Evolutionary conservation across 352 stramenopile species (phyloP).

Genomic region (Globisporangium radiosum): DNA sequence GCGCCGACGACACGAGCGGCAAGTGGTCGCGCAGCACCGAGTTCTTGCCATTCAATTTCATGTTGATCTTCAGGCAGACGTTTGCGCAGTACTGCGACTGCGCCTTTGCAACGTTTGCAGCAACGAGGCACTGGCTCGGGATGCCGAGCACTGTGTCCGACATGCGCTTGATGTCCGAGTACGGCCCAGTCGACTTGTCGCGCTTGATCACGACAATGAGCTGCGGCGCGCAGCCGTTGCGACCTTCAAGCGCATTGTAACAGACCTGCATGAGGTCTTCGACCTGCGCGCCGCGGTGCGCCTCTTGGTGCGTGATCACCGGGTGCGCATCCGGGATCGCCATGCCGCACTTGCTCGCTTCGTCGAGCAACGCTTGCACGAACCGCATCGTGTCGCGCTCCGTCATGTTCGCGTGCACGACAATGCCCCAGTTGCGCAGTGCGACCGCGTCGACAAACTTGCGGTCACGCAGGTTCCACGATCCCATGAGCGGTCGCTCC

Average conservation of each 20-base stretch:
- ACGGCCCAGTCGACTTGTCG: constrained; percentile 33
- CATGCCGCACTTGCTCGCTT: constrained; percentile 29
- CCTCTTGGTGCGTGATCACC: constrained; percentile 29
- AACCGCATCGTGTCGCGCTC: constrained; percentile 40
- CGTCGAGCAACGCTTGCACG: constrained; percentile 29
- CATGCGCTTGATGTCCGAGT: constrained; percentile 68
- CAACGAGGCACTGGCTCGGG: constrained; percentile 64
- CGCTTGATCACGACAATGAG: constrained; percentile 60
- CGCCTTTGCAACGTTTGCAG: constrained; percentile 28
- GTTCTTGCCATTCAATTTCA: constrained; percentile 73
- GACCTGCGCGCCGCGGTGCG: constrained; percentile 28
- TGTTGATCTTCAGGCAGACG: constrained; percentile 69
- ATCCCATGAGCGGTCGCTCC: constrained; percentile 45
- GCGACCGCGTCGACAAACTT: constrained; percentile 47
- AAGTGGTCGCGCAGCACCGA: constrained; percentile 38
- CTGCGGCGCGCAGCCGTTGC: constrained; percentile 28
- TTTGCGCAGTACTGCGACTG: constrained; percentile 62
- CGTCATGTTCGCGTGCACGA: constrained; percentile 30
- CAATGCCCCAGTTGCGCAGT: constrained; percentile 52
- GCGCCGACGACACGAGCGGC: constrained; percentile 28
- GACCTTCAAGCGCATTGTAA: constrained; percentile 33
- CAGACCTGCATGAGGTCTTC: constrained; percentile 62
- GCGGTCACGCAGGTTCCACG: constrained; percentile 78
- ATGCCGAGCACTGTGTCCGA: constrained; percentile 65
- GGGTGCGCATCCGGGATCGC: constrained; percentile 33